Percentiles rank a stretch among this genome's conserved stretches.
Evolutionary conservation across 2,329 filamentous ascomycete genomes (phyloP).

Genomic region (Alternaria burnsii): DNA sequence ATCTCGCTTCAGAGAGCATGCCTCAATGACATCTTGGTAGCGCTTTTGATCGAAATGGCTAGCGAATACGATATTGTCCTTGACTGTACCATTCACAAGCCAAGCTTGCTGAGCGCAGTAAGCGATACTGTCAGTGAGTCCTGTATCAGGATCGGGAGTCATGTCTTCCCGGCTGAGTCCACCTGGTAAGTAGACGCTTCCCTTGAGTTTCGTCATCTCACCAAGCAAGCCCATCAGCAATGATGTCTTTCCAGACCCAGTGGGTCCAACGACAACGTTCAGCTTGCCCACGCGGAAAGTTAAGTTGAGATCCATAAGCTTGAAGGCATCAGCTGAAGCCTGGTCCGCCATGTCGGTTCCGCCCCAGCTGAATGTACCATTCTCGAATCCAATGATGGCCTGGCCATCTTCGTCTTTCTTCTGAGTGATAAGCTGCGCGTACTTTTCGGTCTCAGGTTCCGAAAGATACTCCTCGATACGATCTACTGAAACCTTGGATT

Average conservation of each 20-base stretch:
- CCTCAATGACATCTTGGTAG: conserved; percentile 87
- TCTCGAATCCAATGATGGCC: conserved; percentile 81
- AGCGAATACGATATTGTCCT: conserved; percentile 94
- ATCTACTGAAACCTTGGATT: conserved; percentile 95
- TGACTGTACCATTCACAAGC: conserved; percentile 95
- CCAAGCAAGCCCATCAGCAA: conserved; percentile 94
- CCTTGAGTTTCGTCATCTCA: conserved; percentile 89
- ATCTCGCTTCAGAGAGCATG: conserved; percentile 90
- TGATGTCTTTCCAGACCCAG: conserved; percentile 94
- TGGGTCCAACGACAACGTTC: conserved; percentile 92
- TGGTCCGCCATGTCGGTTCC: conserved; percentile 62
- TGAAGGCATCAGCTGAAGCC: conserved; percentile 71
- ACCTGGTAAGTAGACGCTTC: conserved; percentile 84
- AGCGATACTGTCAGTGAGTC: conserved; percentile 88
- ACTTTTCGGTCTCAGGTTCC: conserved; percentile 97
- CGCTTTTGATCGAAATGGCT: conserved; percentile 80
- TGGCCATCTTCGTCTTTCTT: conserved; percentile 74
- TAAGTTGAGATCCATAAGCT: conserved; percentile 82
- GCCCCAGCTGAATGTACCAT: conserved; percentile 91
- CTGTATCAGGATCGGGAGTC: conserved; percentile 80
- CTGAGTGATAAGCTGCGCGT: conserved; percentile 78
- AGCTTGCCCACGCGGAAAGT: conserved; percentile 85
- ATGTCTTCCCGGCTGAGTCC: conserved; percentile 87
- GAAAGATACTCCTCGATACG: conserved; percentile 93
- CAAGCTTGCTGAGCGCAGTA: conserved; percentile 98